Evolutionary conservation across 2,329 filamentous ascomycete species (phyloP), one percentile per base, ranked within the genome.

Genomic region (Sclerotinia spermophila): DNA sequence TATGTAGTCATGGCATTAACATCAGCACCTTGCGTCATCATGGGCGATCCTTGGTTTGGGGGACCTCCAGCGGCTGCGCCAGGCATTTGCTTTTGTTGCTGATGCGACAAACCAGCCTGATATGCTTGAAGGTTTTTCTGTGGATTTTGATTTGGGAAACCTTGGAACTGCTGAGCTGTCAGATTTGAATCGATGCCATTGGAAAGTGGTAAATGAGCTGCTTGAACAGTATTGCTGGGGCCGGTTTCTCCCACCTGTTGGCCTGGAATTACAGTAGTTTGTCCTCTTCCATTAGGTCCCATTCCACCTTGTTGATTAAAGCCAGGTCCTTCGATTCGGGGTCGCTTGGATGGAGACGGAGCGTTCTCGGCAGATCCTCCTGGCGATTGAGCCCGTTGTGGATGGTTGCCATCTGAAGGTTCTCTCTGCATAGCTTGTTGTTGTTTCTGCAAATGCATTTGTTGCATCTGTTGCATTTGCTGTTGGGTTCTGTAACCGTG

Each of bases 281-380:
- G 90, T 79, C 88, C 83, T 74, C 86, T 87, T 76, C 91, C 91
- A 81, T 92, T 93, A 69, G 89, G 88, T 82, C 91, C 91, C 71
- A 70, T 70, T 55, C 69, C 65, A 58, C 83, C 82, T 76, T 90
- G 91, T 78, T 89, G 90, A 73, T 90, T 89, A 81, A 93, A 93
- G 15, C 86, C 86, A 45, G 86, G 85, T 78, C 90, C 89, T 74
- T 94, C 92, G 72, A 97, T 87, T 71, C 94, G 92, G 71, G 90
- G 92, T 78, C 94, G 88, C 84, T 98, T 98, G 73, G 92, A 95
- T 2, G 95, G 95, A 44, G 95, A 98, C 6, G 94, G 93, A 38
- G 93, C 94, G 78, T 96, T 96, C 68, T 97, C 94, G 69, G 89
- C 90, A 51, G 91, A 90, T 66, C 90, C 89, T 11, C 90, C 89